Base-by-base conservation (phyloP, 2,329 filamentous ascomycete species). In the Fusarium burgessii region DNA sequence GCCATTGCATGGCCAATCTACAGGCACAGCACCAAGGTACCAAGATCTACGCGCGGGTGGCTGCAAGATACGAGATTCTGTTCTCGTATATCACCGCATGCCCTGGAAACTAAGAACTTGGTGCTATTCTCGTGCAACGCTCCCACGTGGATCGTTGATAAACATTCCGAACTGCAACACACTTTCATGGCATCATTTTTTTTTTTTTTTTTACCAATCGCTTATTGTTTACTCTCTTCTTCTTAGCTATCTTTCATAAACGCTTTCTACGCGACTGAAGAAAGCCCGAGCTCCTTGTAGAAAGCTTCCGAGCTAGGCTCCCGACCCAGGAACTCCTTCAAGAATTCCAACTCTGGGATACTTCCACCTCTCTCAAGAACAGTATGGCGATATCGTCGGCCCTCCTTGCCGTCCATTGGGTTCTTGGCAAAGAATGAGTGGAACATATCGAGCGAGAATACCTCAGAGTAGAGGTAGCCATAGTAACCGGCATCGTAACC, bases 401-500 rank as follows among this genome's bases (percentile, higher is more conserved):
- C 93, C 78, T 94, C 89, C 71, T 87, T 88, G 35, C 85, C 86
- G 78, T 94, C 88, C 92, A 95, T 94, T 0, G 93, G 93, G 78
- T 95, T 86, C 73, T 88, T 85, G 83, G 91, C 91, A 83, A 96
- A 96, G 49, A 92, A 90, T 0, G 88, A 88, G 81, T 93, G 90
- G 85, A 95, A 97, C 92, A 97, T 95, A 80, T 97, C 93, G 29
- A 91, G 88, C 25, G 90, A 93, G 82, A 95, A 96, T 20, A 96
- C 93, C 79, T 93, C 88, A 2, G 91, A 93, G 70, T 88, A 91
- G 36, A 92, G 82, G 77, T 92, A 92, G 74, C 90, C 89, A 80
- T 96, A 96, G 83, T 95, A 95, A 45, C 93, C 92, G 33, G 93
- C 93, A 79, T 95, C 93, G 77, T 96, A 96, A 4, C 93, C 93